Base-by-base conservation (phyloP, 2,329 filamentous ascomycete species). In the Claviceps capensis region DNA sequence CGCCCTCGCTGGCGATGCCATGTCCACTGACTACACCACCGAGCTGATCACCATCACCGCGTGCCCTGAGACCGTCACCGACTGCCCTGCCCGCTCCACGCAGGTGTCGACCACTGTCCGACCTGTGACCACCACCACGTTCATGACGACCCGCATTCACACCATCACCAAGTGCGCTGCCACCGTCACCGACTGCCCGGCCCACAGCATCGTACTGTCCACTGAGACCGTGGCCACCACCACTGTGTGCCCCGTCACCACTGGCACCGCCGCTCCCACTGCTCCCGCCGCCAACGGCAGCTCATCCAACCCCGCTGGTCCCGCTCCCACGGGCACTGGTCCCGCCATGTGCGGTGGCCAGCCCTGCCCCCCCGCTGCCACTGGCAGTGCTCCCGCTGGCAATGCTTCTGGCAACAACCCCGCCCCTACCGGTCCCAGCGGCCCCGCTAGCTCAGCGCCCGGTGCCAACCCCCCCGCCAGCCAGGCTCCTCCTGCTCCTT, bases 111-210 rank as follows among this genome's bases (percentile, higher is more conserved):
- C 67, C 56, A 67, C 64, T 59, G 58, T 69, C 53, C 58, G 69
- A 50, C 63, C 73, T 53, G 61, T 69, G 57, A 74, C 74, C 61
- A 76, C 76, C 59, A 70, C 67, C 53, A 75, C 77, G 64, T 68
- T 81, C 71, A 80, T 76, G 73, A 64, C 69, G 60, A 81, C 78
- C 64, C 72, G 72, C 60, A 69, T 81, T 64, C 69, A 77, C 64
- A 83, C 79, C 68, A 69, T 83, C 73, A 82, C 77, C 68, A 74
- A 73, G 52, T 83, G 80, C 72, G 72, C 68, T 53, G 70, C 78
- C 48, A 72, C 73, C 55, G 78, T 83, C 62, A 75, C 77, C 66
- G 63, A 84, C 78, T 85, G 82, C 76, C 77, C 76, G 55, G 65
- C 66, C 38, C 63, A 62, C 59, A 64, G 63, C 61, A 69, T 64